Evolutionary conservation across 75 land plant genomes (phyloP).

Genomic region (Cryptomeria japonica): DNA sequence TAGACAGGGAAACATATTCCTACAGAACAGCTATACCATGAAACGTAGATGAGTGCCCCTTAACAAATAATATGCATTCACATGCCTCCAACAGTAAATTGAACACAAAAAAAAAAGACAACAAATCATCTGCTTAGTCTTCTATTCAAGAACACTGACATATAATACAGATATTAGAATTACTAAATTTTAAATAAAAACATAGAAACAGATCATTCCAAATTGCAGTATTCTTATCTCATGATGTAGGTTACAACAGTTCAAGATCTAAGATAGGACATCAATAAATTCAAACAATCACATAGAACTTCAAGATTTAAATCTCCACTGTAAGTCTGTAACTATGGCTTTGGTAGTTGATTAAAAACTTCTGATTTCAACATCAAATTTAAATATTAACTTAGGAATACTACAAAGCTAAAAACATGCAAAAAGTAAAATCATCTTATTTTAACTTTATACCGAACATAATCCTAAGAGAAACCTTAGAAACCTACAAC

Average conservation of each 20-base stretch:
- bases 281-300: neutral
- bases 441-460: too few species aligned
- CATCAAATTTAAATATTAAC: neutral
- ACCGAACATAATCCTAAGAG: too few species aligned
- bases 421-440: too few species aligned
- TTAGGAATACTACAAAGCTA: too few species aligned
- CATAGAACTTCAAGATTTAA: neutral
- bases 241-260: neutral
- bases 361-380: neutral
- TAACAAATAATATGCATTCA: neutral
- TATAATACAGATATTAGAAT: neutral
- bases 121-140: neutral
- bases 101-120: neutral
- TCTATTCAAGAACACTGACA: neutral
- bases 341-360: neutral
- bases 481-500: too few species aligned
- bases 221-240: neutral
- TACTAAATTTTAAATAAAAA: neutral
- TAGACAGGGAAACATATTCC: conserved; percentile 79
- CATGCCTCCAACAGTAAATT: neutral
- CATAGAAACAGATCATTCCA: neutral
- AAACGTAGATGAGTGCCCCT: neutral
- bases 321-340: neutral
- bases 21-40: conserved; percentile 57
- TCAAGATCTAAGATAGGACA: neutral